Conservation (phyloP, 305 asterid species). For the Fraxinus ornus region DNA sequence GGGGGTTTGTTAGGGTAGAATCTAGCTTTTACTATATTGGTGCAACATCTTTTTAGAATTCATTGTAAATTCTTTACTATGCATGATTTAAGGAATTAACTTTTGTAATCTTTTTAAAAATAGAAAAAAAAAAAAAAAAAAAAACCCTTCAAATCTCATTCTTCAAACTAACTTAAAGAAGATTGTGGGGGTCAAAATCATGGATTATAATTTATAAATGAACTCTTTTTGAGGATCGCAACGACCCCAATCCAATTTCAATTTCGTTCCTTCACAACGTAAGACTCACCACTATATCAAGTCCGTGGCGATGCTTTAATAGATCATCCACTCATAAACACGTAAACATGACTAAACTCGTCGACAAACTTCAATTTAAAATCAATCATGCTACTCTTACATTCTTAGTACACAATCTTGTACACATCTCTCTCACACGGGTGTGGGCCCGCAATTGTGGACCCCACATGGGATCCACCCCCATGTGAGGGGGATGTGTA, state of each 20-base stretch:
- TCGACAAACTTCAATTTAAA: neutral
- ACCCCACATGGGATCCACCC: too few relatives aligned
- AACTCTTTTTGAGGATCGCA: neutral
- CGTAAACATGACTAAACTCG: neutral
- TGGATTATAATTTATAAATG: neutral
- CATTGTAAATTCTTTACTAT: neutral
- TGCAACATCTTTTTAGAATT: conserved; percentile 5
- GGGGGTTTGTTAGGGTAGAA: conserved; percentile 28
- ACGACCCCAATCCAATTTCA: neutral
- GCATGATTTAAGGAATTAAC: neutral
- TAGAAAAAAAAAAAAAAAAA: neutral
- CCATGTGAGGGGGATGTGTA: too few relatives aligned
- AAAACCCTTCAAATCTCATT: neutral
- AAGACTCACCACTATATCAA: neutral
- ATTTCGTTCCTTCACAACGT: neutral
- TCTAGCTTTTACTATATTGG: conserved; percentile 23
- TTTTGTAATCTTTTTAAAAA: neutral
- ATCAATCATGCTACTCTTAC: too few relatives aligned
- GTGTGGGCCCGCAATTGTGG: too few relatives aligned
- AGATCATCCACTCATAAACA: neutral
- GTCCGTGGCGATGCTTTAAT: neutral
- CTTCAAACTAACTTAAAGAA: neutral
- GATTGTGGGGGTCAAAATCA: neutral
- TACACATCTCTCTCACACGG: too few relatives aligned
- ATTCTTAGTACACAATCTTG: too few relatives aligned